phyloP scores from a whole-genome alignment of 768 basidiomycete species.

The Brasilioporus rufonigricans region DNA sequence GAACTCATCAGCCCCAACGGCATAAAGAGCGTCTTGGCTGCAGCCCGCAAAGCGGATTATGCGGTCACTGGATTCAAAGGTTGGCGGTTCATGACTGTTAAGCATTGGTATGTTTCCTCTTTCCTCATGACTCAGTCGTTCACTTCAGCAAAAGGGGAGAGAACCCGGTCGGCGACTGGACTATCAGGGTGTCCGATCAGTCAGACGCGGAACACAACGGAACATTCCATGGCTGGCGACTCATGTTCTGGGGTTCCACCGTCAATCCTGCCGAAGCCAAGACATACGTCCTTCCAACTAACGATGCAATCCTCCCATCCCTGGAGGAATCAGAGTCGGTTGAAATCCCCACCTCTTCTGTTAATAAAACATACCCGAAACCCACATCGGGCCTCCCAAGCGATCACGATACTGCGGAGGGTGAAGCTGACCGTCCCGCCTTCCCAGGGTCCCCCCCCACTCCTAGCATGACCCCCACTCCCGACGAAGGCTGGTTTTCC shows the following conservation, averaged over 20 bases:
- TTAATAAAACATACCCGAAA: slow-evolving; percentile 68
- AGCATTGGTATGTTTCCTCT: slow-evolving; percentile 74
- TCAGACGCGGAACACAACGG: slow-evolving; percentile 55
- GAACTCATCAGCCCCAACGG: slow-evolving; percentile 84
- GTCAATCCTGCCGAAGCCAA: slow-evolving; percentile 67
- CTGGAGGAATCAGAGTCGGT: slow-evolving; percentile 41
- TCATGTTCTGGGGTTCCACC: slow-evolving; percentile 88
- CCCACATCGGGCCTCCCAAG: slow-evolving; percentile 85
- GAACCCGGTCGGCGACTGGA: slow-evolving; percentile 88
- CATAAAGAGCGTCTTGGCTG: slow-evolving; percentile 80
- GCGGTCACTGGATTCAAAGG: slow-evolving; percentile 76
- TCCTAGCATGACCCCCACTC: slow-evolving; percentile 51
- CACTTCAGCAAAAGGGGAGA: slow-evolving; percentile 69
- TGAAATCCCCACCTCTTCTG: slow-evolving; percentile 38
- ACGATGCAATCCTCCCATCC: slow-evolving; percentile 50
- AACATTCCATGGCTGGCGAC: slow-evolving; percentile 85
- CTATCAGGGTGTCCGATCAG: slow-evolving; percentile 81
- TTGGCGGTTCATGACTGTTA: slow-evolving; percentile 98
- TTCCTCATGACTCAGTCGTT: slow-evolving; percentile 6
- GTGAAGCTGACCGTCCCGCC: slow-evolving; percentile 77
- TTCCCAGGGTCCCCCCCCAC: slow-evolving; percentile 44
- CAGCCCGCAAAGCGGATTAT: slow-evolving; percentile 62
- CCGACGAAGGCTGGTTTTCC: slow-evolving; percentile 84
- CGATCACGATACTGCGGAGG: slow-evolving; percentile 78
- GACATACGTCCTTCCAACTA: slow-evolving; percentile 57